These are phyloP conservation scores for Stygiomarasmius scandens DNA, from an alignment of 1,284 basidiomycete species.

Conservation along the genomic window DNA sequence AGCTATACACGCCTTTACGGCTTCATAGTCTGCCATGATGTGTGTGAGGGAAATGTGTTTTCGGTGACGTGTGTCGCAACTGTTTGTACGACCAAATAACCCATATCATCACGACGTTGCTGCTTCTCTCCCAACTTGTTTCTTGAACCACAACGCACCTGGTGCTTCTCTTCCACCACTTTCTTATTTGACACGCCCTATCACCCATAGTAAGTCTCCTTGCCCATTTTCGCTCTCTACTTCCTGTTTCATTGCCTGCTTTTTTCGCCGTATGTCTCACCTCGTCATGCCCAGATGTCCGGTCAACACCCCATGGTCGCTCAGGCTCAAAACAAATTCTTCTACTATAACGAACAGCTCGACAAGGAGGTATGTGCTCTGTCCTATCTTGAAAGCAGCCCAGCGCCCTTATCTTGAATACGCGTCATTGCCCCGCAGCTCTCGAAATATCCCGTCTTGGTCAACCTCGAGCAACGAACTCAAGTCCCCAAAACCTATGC, in stretches of 20 bases:
- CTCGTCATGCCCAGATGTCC: conserved; percentile 59
- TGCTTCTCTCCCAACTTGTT: conserved; percentile 7
- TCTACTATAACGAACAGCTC: conserved; percentile 80
- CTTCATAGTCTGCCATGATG: conserved; percentile 40
- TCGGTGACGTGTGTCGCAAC: conserved; percentile 37
- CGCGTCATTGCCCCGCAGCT: conserved; percentile 55
- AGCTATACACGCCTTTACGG: conserved; percentile 33
- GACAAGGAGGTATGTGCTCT: conserved; percentile 86
- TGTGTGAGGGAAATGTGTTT: conserved; percentile 2
- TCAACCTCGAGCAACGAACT: conserved; percentile 85
- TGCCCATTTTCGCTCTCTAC: neutral
- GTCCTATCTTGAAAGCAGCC: conserved; percentile 7
- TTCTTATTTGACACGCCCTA: no score
- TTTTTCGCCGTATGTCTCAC: conserved; percentile 13
- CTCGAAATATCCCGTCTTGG: conserved; percentile 87
- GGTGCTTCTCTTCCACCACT: conserved; percentile 16
- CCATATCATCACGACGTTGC: conserved; percentile 7
- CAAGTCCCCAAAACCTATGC: conserved; percentile 93
- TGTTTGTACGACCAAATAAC: conserved; percentile 1
- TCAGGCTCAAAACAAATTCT: conserved; percentile 77
- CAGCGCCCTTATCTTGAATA: conserved; percentile 13
- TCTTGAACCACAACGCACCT: no score
- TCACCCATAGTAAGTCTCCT: no score
- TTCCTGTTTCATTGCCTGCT: conserved; percentile 14
- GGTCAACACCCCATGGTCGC: conserved; percentile 82